phyloP scores from a whole-genome alignment of 768 basidiomycete species.

The Tephrocybe sp. region DNA sequence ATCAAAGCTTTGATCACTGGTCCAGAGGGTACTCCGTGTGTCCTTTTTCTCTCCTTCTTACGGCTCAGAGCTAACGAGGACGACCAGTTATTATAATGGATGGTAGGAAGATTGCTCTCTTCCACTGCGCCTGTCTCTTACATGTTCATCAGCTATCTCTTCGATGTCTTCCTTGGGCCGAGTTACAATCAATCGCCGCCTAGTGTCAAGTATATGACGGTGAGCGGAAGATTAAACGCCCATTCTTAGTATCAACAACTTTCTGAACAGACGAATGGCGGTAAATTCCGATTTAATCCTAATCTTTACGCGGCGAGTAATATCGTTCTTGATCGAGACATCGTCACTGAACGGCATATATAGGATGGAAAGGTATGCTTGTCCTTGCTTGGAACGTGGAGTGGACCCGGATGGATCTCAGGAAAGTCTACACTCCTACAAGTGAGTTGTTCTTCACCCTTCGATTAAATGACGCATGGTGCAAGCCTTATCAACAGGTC shows the following conservation, averaged over 20 bases:
- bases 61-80: conserved; percentile 8
- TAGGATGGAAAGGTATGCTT: conserved; percentile 95
- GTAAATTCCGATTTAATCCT: conserved; percentile 89
- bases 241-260: neutral
- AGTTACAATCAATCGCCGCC: conserved; percentile 89
- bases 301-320: conserved; percentile 78
- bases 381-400: conserved; percentile 89
- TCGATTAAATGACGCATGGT: conserved; percentile 19
- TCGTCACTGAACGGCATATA: neutral
- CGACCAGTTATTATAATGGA: conserved; percentile 78
- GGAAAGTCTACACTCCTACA: conserved; percentile 90
- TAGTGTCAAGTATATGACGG: conserved; percentile 60
- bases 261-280: conserved; percentile 68
- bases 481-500: conserved; percentile 55
- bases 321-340: neutral
- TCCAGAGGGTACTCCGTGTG: conserved; percentile 91
- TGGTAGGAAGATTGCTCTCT: conserved; percentile 50
- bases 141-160: conserved; percentile 39
- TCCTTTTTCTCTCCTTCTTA: conserved; percentile 13
- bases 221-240: conserved; percentile 26
- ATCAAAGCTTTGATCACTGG: conserved; percentile 92
- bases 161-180: conserved; percentile 91
- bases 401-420: conserved; percentile 89
- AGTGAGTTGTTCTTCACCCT: conserved; percentile 33
- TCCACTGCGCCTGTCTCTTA: neutral